These are phyloP conservation scores for Ceratobasidium sp. DNA, from an alignment of 1,284 basidiomycete genomes.

Conservation along the genomic window DNA sequence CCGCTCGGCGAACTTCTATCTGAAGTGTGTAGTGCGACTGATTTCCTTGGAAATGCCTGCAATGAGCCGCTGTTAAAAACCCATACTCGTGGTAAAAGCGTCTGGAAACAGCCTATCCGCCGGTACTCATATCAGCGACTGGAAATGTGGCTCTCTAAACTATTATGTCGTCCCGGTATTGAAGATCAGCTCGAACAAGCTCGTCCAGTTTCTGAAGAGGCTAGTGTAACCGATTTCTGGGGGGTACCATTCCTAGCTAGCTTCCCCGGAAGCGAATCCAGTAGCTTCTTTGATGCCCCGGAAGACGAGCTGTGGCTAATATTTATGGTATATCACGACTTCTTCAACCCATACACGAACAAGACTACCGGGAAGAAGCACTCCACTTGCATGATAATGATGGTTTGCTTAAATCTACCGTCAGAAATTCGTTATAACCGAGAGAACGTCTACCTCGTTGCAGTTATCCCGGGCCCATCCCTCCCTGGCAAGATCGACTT, in stretches of 20 bases:
- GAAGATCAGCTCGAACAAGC: constrained; percentile 22
- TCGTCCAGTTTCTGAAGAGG: background rate
- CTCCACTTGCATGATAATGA: constrained; percentile 30
- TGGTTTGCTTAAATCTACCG: constrained; percentile 48
- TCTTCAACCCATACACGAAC: constrained; percentile 40
- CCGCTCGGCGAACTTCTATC: background rate
- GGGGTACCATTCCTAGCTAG: constrained; percentile 53
- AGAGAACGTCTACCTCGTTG: constrained; percentile 55
- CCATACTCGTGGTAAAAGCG: background rate
- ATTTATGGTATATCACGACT: constrained; percentile 49
- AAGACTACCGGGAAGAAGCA: constrained; percentile 18
- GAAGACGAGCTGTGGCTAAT: constrained; percentile 51
- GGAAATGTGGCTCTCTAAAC: constrained; percentile 6
- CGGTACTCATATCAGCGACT: background rate
- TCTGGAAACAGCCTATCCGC: background rate
- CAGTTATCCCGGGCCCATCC: constrained; percentile 55
- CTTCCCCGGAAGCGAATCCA: constrained; percentile 51
- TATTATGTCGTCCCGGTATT: constrained; percentile 18
- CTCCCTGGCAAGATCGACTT: constrained; percentile 50
- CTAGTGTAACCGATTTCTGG: constrained; percentile 51
- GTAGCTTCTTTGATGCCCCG: constrained; percentile 47
- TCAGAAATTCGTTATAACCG: constrained; percentile 52
- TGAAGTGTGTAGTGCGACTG: background rate
- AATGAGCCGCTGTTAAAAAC: background rate
- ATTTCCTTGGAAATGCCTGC: background rate